A percentile compares a stretch with the other conserved stretches of the same genome.
phyloP scores from a whole-genome alignment of 257 asterid species.

The Mentha longifolia region DNA sequence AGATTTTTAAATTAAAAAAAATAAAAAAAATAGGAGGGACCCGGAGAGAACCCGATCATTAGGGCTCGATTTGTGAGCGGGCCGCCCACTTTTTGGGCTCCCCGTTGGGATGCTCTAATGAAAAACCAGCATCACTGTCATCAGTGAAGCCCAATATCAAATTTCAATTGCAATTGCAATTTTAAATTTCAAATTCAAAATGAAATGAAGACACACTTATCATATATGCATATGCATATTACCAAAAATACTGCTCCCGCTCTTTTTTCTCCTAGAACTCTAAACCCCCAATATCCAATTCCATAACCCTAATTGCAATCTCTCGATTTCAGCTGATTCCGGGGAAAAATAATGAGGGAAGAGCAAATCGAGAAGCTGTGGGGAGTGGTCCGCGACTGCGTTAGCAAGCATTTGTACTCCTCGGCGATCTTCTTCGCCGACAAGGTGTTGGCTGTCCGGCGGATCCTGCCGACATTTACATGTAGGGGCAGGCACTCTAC shows the following conservation, averaged over 20 bases:
- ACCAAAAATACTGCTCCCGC: slow-evolving; percentile 52
- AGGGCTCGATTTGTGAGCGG: too few species aligned
- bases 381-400: slow-evolving; percentile 93
- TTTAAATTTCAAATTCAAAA: neutral
- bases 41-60: too few species aligned
- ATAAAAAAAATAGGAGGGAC: too few species aligned
- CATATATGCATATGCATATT: too few species aligned
- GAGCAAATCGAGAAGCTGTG: slow-evolving; percentile 88
- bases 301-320: slow-evolving; percentile 31
- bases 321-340: slow-evolving; percentile 15
- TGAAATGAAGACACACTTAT: neutral
- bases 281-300: slow-evolving; percentile 34
- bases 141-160: slow-evolving; percentile 14
- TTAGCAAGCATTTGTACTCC: slow-evolving; percentile 94
- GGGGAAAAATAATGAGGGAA: slow-evolving; percentile 60
- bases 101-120: too few species aligned
- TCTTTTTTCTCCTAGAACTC: slow-evolving; percentile 37
- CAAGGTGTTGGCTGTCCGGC: slow-evolving; percentile 93
- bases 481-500: slow-evolving; percentile 99
- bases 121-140: too few species aligned
- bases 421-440: slow-evolving; percentile 98
- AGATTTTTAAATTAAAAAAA: too few species aligned
- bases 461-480: slow-evolving; percentile 95
- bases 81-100: too few species aligned
- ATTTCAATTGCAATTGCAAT: too few species aligned